These are phyloP conservation scores for Pythium volutum DNA, from an alignment of 352 stramenopile species.

Conservation along the genomic window DNA sequence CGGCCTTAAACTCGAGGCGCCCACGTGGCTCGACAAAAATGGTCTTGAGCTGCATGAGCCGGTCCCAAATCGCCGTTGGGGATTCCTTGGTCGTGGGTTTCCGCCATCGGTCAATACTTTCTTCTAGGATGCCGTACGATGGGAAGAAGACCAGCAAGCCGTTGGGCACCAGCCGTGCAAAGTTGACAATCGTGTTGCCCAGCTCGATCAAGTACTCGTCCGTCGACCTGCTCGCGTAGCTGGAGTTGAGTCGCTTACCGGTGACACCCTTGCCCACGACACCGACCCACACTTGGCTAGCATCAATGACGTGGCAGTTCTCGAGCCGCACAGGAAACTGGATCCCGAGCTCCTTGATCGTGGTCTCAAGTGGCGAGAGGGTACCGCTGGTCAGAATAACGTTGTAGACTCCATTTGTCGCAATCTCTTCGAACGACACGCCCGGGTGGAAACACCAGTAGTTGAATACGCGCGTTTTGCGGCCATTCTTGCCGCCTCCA, in stretches of 20 bases:
- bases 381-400: conserved; percentile 93
- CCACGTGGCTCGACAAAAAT: conserved; percentile 75
- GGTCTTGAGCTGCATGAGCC: conserved; percentile 72
- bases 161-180: conserved; percentile 93
- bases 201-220: conserved; percentile 95
- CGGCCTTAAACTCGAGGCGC: conserved; percentile 69
- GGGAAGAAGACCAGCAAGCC: conserved; percentile 99
- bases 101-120: conserved; percentile 78
- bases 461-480: conserved; percentile 88
- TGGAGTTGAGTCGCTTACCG: conserved; percentile 92
- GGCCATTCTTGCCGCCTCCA: conserved; percentile 46
- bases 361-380: conserved; percentile 95
- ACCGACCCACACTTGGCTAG: conserved; percentile 84
- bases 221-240: conserved; percentile 93
- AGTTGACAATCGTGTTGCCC: conserved; percentile 95
- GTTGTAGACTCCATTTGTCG: conserved; percentile 88
- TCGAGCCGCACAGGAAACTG: conserved; percentile 95
- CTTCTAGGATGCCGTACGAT: conserved; percentile 96
- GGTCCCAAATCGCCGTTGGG: conserved; percentile 71
- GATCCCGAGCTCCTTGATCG: conserved; percentile 95
- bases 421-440: conserved; percentile 95
- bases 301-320: conserved; percentile 97
- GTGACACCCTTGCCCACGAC: conserved; percentile 93
- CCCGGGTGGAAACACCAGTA: conserved; percentile 99
- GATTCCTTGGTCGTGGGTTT: conserved; percentile 36